Percentiles rank a stretch among this genome's conserved stretches.
These are phyloP conservation scores for Delonix regia DNA, from an alignment of 306 rosid genomes.

Conservation along the genomic window DNA sequence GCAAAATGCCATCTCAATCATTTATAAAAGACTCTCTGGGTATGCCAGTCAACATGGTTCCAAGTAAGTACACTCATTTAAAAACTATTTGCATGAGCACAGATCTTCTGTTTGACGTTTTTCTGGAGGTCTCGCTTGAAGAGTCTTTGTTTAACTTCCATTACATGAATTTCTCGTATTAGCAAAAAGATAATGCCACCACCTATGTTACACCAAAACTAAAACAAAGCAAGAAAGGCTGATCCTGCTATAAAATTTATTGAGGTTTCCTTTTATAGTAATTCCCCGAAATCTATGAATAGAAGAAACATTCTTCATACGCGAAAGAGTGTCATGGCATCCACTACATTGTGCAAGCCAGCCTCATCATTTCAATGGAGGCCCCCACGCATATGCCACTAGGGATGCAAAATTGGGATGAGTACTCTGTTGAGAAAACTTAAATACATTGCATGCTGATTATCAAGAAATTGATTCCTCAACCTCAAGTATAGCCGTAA, in stretches of 20 bases:
- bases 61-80: conserved; percentile 63
- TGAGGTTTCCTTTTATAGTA: conserved; percentile 33
- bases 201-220: neutral
- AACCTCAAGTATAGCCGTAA: conserved; percentile 34
- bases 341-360: conserved; percentile 62
- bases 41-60: conserved; percentile 83
- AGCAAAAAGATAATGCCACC: conserved; percentile 13
- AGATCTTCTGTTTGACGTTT: neutral
- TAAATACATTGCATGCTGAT: conserved; percentile 32
- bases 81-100: conserved; percentile 18
- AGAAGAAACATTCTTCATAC: conserved; percentile 27
- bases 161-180: neutral
- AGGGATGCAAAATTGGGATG: conserved; percentile 56
- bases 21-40: conserved; percentile 81
- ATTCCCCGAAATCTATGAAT: conserved; percentile 13
- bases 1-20: conserved; percentile 82
- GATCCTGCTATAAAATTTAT: conserved; percentile 4
- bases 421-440: conserved; percentile 39
- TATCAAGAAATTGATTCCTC: conserved; percentile 23
- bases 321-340: conserved; percentile 46
- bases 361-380: conserved; percentile 59
- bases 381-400: conserved; percentile 70
- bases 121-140: neutral
- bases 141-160: neutral
- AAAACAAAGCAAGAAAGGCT: conserved; percentile 30